phyloP scores from a whole-genome alignment of 495 filamentous ascomycete genomes.

The Corynascus novoguineensis region DNA sequence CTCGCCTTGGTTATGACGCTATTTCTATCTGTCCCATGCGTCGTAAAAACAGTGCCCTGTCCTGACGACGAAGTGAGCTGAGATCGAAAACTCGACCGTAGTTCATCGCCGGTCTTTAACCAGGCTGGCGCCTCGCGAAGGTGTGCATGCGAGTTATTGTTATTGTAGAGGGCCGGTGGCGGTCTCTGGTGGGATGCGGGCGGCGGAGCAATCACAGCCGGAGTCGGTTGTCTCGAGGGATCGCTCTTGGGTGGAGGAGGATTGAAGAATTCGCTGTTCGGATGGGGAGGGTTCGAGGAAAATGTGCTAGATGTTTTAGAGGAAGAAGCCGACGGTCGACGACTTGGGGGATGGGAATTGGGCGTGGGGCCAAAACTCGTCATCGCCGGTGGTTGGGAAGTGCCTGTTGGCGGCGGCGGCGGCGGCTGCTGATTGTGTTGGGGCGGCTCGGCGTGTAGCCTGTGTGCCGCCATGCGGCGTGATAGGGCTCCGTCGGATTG shows the following conservation, averaged over 20 bases:
- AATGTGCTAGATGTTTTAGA: conserved; percentile 40
- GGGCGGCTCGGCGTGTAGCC: conserved; percentile 27
- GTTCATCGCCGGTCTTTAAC: conserved; percentile 45
- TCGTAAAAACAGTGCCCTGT: conserved; percentile 62
- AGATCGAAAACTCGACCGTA: conserved; percentile 69
- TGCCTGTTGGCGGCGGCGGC: conserved; percentile 13
- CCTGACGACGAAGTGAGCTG: conserved; percentile 61
- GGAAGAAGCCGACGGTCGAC: conserved; percentile 44
- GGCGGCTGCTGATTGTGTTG: conserved; percentile 25
- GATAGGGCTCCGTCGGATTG: conserved; percentile 32
- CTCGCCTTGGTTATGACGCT: conserved; percentile 76
- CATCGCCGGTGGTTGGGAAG: conserved; percentile 19
- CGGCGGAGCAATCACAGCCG: conserved; percentile 20
- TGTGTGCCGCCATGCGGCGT: conserved; percentile 23
- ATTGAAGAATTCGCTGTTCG: conserved; percentile 30
- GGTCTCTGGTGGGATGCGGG: conserved; percentile 12
- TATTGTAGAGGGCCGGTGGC: conserved; percentile 10
- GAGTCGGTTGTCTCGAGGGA: conserved; percentile 21
- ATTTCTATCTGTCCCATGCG: conserved; percentile 75
- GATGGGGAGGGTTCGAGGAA: conserved; percentile 35
- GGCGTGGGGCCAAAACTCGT: conserved; percentile 13
- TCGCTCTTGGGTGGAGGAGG: conserved; percentile 13
- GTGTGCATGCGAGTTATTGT: conserved; percentile 17
- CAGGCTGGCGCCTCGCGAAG: conserved; percentile 39
- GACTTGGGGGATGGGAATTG: conserved; percentile 33